Base-by-base conservation (phyloP, 768 basidiomycete species). In the Ramaria rubella region DNA sequence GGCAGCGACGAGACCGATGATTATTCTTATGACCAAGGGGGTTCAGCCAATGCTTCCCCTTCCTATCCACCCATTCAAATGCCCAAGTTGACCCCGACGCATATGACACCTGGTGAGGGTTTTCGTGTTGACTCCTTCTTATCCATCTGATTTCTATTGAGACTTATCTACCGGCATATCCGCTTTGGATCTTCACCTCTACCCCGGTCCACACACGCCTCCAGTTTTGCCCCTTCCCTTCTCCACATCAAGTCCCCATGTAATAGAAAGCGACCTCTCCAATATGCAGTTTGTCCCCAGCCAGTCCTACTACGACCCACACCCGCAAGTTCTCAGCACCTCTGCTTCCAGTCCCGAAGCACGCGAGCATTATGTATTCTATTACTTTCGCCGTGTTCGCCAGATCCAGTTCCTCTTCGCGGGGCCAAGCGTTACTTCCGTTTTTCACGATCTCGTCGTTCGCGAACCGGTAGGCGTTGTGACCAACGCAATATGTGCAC, bases 371-470 rank as follows among this genome's bases (percentile, higher is more conserved):
- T 78, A 83, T 59, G 79, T 87, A 52, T 71, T 82, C 62, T 86
- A 89, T 69, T 90, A 89, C 68, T 89, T 91, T 66, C 79, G 81
- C 52, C 76, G 84, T 58, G 83, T 90, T 59, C 80, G 81, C 21
- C 79, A 79, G 61, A 71, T 83, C 57, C 83, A 88, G 63, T 83
- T 81, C 61, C 74, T 81, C 38, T 87, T 88, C 65, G 77, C 81
- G 34, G 79, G 81, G 29, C 40, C 52, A 43, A 60, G 58, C 29
- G 59, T 51, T 34, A 38, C 36, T 14, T 55, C 42, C 24, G 49
- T 58, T 60, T 46, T 50, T 42, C 60, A 56, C 63, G 60, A 80
- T 77, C 73, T 82, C 52, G 79, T 88, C 56, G 70, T 81, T 38
- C 75, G 81, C 64, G 79, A 88, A 52, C 86, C 86, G 21, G 78